A percentile compares a stretch with the other conserved stretches of the same genome.
Conservation (phyloP, 257 asterid species). For the Datura wrightii region DNA sequence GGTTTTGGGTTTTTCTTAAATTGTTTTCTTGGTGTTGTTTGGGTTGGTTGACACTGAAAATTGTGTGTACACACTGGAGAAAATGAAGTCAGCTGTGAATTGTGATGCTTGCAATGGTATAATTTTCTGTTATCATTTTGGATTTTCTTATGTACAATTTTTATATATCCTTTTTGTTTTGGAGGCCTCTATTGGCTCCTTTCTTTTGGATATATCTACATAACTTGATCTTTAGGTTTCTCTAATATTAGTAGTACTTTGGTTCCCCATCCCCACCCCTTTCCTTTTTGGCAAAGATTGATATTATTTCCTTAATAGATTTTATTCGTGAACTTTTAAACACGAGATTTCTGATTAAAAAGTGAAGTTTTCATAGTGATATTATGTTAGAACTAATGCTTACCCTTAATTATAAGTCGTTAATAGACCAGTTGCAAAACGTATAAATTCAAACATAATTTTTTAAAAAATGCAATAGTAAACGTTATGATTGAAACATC, state of each 20-base stretch:
- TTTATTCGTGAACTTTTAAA: background rate
- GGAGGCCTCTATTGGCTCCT: background rate
- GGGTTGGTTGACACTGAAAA: conserved; percentile 46
- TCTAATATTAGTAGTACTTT: no score
- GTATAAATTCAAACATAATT: background rate
- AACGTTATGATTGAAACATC: no score
- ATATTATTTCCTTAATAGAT: no score
- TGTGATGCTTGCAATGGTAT: background rate
- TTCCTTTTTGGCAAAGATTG: background rate
- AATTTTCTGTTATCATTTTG: background rate
- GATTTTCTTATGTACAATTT: background rate
- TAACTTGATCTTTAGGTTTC: no score
- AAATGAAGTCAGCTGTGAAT: conserved; percentile 22
- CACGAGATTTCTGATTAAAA: background rate
- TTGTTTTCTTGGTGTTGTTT: background rate
- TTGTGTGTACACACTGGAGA: background rate
- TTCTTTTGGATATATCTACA: background rate
- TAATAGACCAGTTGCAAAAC: background rate
- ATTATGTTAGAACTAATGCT: background rate
- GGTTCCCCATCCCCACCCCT: no score
- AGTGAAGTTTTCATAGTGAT: background rate
- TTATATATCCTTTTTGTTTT: background rate
- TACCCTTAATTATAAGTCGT: background rate
- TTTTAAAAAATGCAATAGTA: background rate
- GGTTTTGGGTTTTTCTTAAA: conserved; percentile 24